Percentiles rank a stretch among this genome's conserved stretches.
Conservation (phyloP, 129 eudicot species). For the Centrapalus pauciflorus region DNA sequence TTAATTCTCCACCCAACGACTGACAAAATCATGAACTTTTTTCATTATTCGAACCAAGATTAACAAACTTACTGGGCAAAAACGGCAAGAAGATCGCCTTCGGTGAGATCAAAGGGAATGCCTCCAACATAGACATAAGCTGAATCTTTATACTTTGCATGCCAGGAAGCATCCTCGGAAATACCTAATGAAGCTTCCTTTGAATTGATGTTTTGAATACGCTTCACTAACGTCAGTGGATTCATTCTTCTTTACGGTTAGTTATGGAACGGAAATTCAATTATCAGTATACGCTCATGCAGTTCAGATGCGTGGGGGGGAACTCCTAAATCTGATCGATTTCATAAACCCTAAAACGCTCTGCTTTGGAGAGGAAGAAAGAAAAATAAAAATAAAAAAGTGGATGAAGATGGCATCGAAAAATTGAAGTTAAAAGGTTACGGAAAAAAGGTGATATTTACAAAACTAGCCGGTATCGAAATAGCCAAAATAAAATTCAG, state of each 20-base stretch:
- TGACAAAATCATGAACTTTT: not conserved
- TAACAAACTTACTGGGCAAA: constrained; percentile 67
- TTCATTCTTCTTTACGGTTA: constrained; percentile 39
- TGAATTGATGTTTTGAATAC: constrained; percentile 80
- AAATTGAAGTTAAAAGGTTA: too few relatives aligned
- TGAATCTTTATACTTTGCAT: constrained; percentile 82
- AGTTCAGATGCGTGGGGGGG: not conserved
- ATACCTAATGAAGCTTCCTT: constrained; percentile 82
- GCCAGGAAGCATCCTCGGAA: constrained; percentile 97
- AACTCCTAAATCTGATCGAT: not conserved
- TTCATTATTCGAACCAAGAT: not conserved
- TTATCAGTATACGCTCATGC: not conserved
- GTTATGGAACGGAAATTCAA: not conserved
- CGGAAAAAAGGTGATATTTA: too few relatives aligned
- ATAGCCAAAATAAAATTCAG: too few relatives aligned
- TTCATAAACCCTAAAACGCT: constrained; percentile 5
- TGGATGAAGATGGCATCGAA: too few relatives aligned
- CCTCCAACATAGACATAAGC: constrained; percentile 92
- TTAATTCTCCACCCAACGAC: not conserved
- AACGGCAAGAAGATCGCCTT: constrained; percentile 92
- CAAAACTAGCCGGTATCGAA: too few relatives aligned
- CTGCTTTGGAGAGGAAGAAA: not conserved
- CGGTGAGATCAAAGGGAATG: constrained; percentile 84
- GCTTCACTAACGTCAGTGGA: constrained; percentile 87
- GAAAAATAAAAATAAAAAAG: not conserved